phyloP scores from a whole-genome alignment of 495 filamentous ascomycete species.

The Penicillium verhagenii region DNA sequence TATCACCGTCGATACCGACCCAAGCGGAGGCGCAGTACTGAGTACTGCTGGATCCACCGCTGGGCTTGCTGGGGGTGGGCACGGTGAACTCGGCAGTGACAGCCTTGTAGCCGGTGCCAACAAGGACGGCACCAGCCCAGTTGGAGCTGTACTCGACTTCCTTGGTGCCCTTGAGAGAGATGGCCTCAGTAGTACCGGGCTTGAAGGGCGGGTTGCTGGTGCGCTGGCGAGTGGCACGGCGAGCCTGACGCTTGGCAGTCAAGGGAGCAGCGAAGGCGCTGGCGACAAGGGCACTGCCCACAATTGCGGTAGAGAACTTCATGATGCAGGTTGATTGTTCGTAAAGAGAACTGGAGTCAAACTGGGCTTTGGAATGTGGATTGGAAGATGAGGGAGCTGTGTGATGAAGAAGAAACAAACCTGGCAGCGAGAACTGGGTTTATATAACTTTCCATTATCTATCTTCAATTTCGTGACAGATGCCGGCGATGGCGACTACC shows the following conservation, averaged over 20 bases:
- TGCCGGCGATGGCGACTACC: background rate
- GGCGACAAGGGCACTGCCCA: slow-evolving; percentile 15
- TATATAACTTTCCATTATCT: background rate
- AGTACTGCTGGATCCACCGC: slow-evolving; percentile 35
- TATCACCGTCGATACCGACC: slow-evolving; percentile 59
- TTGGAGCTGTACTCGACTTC: slow-evolving; percentile 47
- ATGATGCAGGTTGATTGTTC: slow-evolving; percentile 12
- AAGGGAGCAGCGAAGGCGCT: slow-evolving; percentile 28
- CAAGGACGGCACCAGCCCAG: slow-evolving; percentile 56
- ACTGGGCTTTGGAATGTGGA: background rate
- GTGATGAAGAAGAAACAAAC: slow-evolving; percentile 1
- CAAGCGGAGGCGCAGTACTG: slow-evolving; percentile 56
- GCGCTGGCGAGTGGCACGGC: background rate
- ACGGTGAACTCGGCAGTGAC: slow-evolving; percentile 52
- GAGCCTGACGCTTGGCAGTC: slow-evolving; percentile 7
- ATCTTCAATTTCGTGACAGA: background rate
- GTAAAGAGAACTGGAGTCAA: background rate
- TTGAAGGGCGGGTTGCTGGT: slow-evolving; percentile 28
- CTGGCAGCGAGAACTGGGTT: background rate
- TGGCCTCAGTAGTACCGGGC: slow-evolving; percentile 23
- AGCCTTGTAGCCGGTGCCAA: slow-evolving; percentile 40
- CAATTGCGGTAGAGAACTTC: slow-evolving; percentile 27
- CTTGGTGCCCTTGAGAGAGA: slow-evolving; percentile 25
- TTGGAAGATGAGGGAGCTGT: background rate
- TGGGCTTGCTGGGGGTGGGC: slow-evolving; percentile 44